Evolutionary conservation across 495 filamentous ascomycete genomes (phyloP), one percentile per base, ranked within the genome.

Genomic region (Penicillium paradoxum): DNA sequence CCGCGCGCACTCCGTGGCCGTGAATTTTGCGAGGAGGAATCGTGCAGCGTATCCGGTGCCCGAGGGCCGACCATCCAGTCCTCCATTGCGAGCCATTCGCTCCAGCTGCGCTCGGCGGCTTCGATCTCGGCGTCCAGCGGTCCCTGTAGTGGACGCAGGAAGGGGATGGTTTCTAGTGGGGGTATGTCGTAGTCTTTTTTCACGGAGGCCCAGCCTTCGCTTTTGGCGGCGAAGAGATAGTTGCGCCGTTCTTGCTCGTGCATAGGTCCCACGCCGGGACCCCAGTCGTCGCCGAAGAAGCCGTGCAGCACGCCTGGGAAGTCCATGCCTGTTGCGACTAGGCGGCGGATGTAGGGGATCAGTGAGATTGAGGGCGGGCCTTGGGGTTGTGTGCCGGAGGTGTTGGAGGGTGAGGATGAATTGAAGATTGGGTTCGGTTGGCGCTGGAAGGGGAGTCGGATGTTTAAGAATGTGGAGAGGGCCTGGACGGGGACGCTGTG

Each of bases 251-350:
- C 93, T 60, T 86, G 84, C 63, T 97, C 90, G 64, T 96, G 89
- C 30, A 97, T 65, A 3, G 85, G 82, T 0, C 89, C 87, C 30
- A 97, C 75, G 2, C 93, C 93, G 8, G 74, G 65, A 14, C 73
- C 66, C 89, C 91, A 98, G 60, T 95, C 87, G 55, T 97, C 89
- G 6, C 93, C 93, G 62, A 98, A 98, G 74, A 95, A 96, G 29
- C 91, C 89, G 61, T 95, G 90, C 53, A 98, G 72, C 4, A 97
- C 82, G 1, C 83, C 85, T 0, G 88, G 87, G 40, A 83, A 81
- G 66, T 97, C 93, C 72, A 91, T 91, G 8, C 90, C 93, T 1
- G 92, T 97, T 5, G 90, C 90, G 32, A 97, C 85, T 1, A 97
- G 77, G 14, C 93, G 88, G 34, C 91, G 87, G 46, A 97, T 81